phyloP scores from a whole-genome alignment of 176 grass and related monocot genomes.

The Zea mays region Zm-B73-REFERENCE-NAM-5.0 NC_050096.1:74334501-74335000 shows the following conservation, averaged over 20 bases:
- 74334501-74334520: not conserved
- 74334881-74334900: not conserved
- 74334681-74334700: no score
- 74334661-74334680: not conserved
- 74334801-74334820: not conserved
- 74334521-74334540: constrained; percentile 5
- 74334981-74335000: no score
- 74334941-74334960: no score
- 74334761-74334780: no score
- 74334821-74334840: not conserved
- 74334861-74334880: not conserved
- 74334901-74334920: not conserved
- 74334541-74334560: not conserved
- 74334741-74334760: no score
- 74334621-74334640: not conserved
- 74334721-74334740: no score
- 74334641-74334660: not conserved
- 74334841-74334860: constrained; percentile 1
- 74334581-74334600: not conserved
- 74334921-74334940: no score
- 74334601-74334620: not conserved
- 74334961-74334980: no score
- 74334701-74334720: no score
- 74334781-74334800: no score
- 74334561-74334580: not conserved